Evolutionary conservation across 2,329 filamentous ascomycete genomes (phyloP).

Genomic region (Zymoseptoria tritici): DNA sequence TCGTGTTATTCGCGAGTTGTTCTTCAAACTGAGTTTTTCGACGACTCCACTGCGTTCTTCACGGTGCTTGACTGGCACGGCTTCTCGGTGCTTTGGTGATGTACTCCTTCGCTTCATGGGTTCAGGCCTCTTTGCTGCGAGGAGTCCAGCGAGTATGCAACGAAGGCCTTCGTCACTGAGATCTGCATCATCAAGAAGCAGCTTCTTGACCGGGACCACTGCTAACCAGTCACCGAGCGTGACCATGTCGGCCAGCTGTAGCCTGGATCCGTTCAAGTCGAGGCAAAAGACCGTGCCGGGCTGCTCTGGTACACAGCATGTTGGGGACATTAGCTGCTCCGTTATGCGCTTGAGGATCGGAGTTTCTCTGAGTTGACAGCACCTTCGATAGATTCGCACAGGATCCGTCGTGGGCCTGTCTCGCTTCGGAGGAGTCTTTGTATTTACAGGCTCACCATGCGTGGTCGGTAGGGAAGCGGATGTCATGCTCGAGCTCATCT

Average conservation of each 20-base stretch:
- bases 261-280: conserved; percentile 74
- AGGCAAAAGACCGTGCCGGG: conserved; percentile 74
- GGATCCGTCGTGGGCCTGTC: conserved; percentile 80
- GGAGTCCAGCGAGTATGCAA: conserved; percentile 75
- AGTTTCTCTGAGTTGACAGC: conserved; percentile 88
- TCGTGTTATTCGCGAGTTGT: conserved; percentile 73
- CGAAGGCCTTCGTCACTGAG: conserved; percentile 80
- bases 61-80: conserved; percentile 17
- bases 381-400: conserved; percentile 83
- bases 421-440: conserved; percentile 24
- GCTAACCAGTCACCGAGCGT: conserved; percentile 92
- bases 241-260: conserved; percentile 74
- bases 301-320: conserved; percentile 55
- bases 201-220: conserved; percentile 79
- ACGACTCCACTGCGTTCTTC: conserved; percentile 61
- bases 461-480: conserved; percentile 15
- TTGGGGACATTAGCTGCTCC: conserved; percentile 69
- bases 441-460: conserved; percentile 28
- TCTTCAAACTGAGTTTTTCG: conserved; percentile 80
- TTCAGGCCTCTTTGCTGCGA: conserved; percentile 67
- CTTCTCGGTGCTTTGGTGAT: conserved; percentile 23
- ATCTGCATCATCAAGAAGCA: conserved; percentile 80
- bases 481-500: conserved; percentile 2
- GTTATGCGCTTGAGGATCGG: conserved; percentile 87
- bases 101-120: conserved; percentile 24